phyloP scores from a whole-genome alignment of 2,329 filamentous ascomycete species.

The Cladosporium sp. region DNA sequence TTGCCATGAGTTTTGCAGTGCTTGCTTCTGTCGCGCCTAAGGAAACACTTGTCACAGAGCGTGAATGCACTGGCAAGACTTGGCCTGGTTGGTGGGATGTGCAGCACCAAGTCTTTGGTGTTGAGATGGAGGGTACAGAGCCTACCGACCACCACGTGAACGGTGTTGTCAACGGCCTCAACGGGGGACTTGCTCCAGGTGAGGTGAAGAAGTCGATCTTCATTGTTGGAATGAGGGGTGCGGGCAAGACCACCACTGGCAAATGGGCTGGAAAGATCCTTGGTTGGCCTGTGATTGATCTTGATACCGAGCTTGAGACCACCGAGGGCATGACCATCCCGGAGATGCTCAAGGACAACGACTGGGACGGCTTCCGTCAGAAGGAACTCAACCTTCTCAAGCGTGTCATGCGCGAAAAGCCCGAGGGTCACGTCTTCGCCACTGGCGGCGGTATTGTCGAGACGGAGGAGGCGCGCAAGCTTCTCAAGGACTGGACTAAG shows the following conservation, averaged over 20 bases:
- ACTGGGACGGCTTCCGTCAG: slow-evolving; percentile 85
- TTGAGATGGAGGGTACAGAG: slow-evolving; percentile 72
- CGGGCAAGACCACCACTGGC: slow-evolving; percentile 91
- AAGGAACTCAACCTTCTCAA: slow-evolving; percentile 72
- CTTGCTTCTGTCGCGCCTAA: slow-evolving; percentile 67
- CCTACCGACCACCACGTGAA: slow-evolving; percentile 24
- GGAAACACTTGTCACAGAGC: slow-evolving; percentile 75
- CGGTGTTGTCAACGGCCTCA: slow-evolving; percentile 29
- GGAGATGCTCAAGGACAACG: slow-evolving; percentile 70
- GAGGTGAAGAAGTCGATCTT: slow-evolving; percentile 66
- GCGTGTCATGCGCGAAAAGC: slow-evolving; percentile 68
- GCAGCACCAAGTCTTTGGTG: slow-evolving; percentile 71
- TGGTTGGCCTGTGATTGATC: slow-evolving; percentile 73
- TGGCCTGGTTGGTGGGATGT: slow-evolving; percentile 99
- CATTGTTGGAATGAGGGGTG: slow-evolving; percentile 95
- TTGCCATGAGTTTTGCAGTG: slow-evolving; percentile 98
- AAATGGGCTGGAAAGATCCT: slow-evolving; percentile 76
- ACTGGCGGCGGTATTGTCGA: slow-evolving; percentile 95
- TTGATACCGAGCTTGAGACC: slow-evolving; percentile 81
- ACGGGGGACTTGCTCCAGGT: slow-evolving; percentile 26
- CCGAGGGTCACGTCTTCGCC: slow-evolving; percentile 76
- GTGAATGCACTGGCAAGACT: slow-evolving; percentile 92
- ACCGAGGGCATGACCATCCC: slow-evolving; percentile 73
- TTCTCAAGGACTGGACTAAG: slow-evolving; percentile 69
- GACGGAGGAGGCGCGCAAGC: slow-evolving; percentile 69